Conservation (phyloP, 345 rosid species). For the Erodium maritimum region DNA sequence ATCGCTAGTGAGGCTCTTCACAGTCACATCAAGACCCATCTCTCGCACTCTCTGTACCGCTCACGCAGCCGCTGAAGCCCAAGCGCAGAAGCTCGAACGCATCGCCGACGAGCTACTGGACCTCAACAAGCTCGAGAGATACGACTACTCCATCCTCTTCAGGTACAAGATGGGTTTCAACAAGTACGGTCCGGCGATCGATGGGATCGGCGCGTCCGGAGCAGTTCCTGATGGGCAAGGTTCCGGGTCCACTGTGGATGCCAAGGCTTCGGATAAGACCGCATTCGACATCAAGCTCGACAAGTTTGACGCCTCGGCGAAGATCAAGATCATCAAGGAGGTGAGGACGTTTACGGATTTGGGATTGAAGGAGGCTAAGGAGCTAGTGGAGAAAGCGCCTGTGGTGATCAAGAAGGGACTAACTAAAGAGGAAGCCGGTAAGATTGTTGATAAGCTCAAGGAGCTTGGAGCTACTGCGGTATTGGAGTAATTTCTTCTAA, state of each 20-base stretch:
- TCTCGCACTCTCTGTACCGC: slow-evolving; percentile 25
- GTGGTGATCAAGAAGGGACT: slow-evolving; percentile 61
- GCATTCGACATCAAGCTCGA: slow-evolving; percentile 76
- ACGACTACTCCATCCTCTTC: slow-evolving; percentile 69
- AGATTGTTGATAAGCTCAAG: slow-evolving; percentile 60
- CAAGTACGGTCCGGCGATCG: slow-evolving; percentile 39
- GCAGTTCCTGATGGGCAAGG: slow-evolving; percentile 13
- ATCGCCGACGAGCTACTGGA: no score
- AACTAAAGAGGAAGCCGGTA: slow-evolving; percentile 52
- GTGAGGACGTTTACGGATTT: slow-evolving; percentile 68
- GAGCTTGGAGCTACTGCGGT: slow-evolving; percentile 55
- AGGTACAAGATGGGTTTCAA: slow-evolving; percentile 58
- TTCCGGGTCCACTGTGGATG: slow-evolving; percentile 19
- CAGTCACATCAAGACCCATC: slow-evolving; percentile 1
- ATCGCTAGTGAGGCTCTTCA: slow-evolving; percentile 17
- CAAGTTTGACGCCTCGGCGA: slow-evolving; percentile 57
- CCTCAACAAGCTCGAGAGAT: slow-evolving; percentile 24
- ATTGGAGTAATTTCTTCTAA: slow-evolving; percentile 42
- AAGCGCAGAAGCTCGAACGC: no score
- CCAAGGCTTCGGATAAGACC: slow-evolving; percentile 54
- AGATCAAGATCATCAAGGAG: slow-evolving; percentile 77
- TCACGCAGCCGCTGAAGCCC: slow-evolving; percentile 18
- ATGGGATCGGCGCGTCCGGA: slow-evolving; percentile 19
- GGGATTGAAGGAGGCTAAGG: slow-evolving; percentile 81
- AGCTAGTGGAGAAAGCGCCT: slow-evolving; percentile 74